A percentile compares a stretch with the other conserved stretches of the same genome.
Conservation (phyloP, 805 yeast species). For the Schwanniomyces polymorphus region DNA sequence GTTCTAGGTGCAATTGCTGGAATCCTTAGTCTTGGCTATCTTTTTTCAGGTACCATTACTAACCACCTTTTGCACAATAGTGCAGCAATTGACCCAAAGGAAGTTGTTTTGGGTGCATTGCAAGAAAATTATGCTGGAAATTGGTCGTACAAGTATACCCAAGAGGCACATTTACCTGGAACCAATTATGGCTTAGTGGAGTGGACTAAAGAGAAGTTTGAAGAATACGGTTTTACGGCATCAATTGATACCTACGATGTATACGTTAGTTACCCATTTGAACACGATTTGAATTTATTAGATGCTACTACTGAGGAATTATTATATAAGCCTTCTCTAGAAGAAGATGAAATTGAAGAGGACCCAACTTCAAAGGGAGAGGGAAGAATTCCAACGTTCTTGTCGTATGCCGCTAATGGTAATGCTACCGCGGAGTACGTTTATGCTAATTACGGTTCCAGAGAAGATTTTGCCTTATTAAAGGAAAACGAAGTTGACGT, state of each 20-base stretch:
- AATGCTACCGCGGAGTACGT: slow-evolving; percentile 55
- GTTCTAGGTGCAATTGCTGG: background rate
- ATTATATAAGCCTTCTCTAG: slow-evolving; percentile 48
- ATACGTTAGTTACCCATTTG: slow-evolving; percentile 53
- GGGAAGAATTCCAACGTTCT: slow-evolving; percentile 49
- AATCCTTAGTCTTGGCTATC: background rate
- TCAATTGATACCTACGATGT: slow-evolving; percentile 56
- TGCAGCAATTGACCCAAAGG: slow-evolving; percentile 1
- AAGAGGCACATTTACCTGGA: slow-evolving; percentile 48
- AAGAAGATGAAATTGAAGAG: slow-evolving; percentile 47
- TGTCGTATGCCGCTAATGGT: slow-evolving; percentile 67
- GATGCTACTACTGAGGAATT: slow-evolving; percentile 30
- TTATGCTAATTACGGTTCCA: slow-evolving; percentile 60
- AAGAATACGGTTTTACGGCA: slow-evolving; percentile 52
- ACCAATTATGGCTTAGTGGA: slow-evolving; percentile 44
- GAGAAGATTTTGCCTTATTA: slow-evolving; percentile 52
- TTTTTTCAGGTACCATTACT: background rate
- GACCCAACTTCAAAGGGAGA: slow-evolving; percentile 40
- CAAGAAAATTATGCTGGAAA: slow-evolving; percentile 39
- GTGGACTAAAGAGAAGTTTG: slow-evolving; percentile 51
- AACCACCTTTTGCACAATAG: background rate
- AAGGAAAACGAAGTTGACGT: slow-evolving; percentile 41
- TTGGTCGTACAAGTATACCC: slow-evolving; percentile 42
- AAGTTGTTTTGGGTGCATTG: slow-evolving; percentile 23
- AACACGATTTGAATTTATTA: slow-evolving; percentile 39